Base-by-base conservation (phyloP, 1,284 basidiomycete species). In the Erythrobasidium hasegawianum region DNA sequence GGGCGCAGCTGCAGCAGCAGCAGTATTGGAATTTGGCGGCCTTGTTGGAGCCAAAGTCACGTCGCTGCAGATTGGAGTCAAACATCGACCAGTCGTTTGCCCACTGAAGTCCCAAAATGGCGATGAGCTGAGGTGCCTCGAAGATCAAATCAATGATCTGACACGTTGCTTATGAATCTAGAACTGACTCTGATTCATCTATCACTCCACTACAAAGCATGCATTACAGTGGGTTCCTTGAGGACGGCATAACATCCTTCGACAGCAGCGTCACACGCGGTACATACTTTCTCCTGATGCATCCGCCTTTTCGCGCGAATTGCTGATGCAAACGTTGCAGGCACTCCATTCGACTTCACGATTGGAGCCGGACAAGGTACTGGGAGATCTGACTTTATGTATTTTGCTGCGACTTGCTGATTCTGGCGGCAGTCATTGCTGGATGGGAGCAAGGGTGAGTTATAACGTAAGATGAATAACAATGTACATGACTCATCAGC, bases 391-490 rank as follows among this genome's bases (percentile, higher is more conserved):
- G 16, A 47, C 22, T 24, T 14, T 24, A 8, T 14, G 4, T 14
- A n/a, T 7, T 47, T 24, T 24, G 43, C 5, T 4, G 43, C 43
- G 8, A 24, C n/a, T 47, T n/a, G n/a, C 43, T 47, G 43, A 47
- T 47, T 7, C 14, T 7, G 43, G 22, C 4, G 43, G 4, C 43
- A 47, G 61, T 64, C 33, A 64, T 64, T 33, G 39, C 40, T 26
- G 61, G 61, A 9, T 64, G 61, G 61, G 61, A 64, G 55, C 52
- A 55, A 39, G 43, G 43, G 59, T 55, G 27, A 27, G 58, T 50
- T 1, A n/a, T 1, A 5, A 27, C 57, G 11, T 24, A 8, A 5
- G 7, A 16, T n/a, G n/a, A 45, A 16, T n/a, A 47, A 47, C n/a
- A 8, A 47, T 4, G 22, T 47, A 11, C 26, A 9, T 59, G 41